phyloP scores from a whole-genome alignment of 140 eudicot genomes.

The Stevia rebaudiana region DNA sequence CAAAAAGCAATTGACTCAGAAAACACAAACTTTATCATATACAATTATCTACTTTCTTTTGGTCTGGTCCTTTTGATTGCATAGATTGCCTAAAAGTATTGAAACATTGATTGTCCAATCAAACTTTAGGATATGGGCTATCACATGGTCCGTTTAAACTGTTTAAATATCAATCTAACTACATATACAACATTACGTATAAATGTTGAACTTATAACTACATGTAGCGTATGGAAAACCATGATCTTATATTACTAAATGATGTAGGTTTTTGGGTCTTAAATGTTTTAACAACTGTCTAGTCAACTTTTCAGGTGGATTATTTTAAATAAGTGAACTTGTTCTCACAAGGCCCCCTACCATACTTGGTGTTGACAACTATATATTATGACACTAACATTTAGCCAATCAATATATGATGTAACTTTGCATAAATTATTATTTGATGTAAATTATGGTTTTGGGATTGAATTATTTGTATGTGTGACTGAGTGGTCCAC shows the following conservation, averaged over 20 bases:
- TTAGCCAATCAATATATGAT: not conserved
- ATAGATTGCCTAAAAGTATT: conserved; percentile 17
- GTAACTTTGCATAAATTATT: conserved; percentile 6
- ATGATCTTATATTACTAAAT: not conserved
- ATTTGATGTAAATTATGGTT: not conserved
- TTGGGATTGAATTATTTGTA: conserved; percentile 13
- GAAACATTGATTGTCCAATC: conserved; percentile 16
- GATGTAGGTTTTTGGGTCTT: conserved; percentile 11
- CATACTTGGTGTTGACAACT: not conserved
- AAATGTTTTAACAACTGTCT: conserved; percentile 11
- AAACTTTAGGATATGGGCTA: conserved; percentile 16
- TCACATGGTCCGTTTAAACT: conserved; percentile 16
- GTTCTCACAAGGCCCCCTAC: conserved; percentile 28
- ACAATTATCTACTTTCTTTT: not conserved
- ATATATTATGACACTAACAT: conserved; percentile 10
- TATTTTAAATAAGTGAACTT: conserved; percentile 14
- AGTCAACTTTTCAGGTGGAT: conserved; percentile 28
- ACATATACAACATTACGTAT: conserved; percentile 1
- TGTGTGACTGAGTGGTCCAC: conserved; percentile 23
- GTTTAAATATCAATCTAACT: not conserved
- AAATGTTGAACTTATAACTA: not conserved
- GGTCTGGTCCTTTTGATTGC: conserved; percentile 9
- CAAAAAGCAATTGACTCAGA: not conserved
- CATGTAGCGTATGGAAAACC: conserved; percentile 6
- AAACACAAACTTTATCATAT: conserved; percentile 4